Evolutionary conservation across 164 flowering plant species (phyloP).

Genomic region (Aristolochia californica): DNA sequence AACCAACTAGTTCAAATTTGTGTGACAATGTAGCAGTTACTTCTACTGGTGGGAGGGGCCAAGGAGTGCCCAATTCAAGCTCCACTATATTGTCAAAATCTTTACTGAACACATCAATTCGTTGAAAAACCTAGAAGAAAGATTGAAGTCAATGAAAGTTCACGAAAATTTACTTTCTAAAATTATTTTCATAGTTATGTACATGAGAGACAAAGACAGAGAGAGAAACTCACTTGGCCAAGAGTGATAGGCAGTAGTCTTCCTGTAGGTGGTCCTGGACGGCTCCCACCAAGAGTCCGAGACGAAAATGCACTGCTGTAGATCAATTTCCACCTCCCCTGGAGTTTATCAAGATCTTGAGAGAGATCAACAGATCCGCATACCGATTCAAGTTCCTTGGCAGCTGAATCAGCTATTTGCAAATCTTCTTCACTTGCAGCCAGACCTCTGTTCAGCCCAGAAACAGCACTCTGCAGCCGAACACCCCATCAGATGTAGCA

Average conservation of each 20-base stretch:
- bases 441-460: slow-evolving; percentile 90
- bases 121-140: slow-evolving; percentile 66
- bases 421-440: slow-evolving; percentile 74
- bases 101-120: slow-evolving; percentile 78
- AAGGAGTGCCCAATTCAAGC: slow-evolving; percentile 79
- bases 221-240: slow-evolving; percentile 50
- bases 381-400: slow-evolving; percentile 67
- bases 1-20: slow-evolving; percentile 90
- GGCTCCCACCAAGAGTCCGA: slow-evolving; percentile 91
- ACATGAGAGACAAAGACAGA: not conserved
- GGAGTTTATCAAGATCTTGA: slow-evolving; percentile 58
- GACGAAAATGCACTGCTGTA: slow-evolving; percentile 95
- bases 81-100: slow-evolving; percentile 96
- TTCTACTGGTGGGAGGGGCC: slow-evolving; percentile 87
- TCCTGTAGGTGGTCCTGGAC: slow-evolving; percentile 91
- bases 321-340: slow-evolving; percentile 85
- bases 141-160: not conserved
- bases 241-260: slow-evolving; percentile 88
- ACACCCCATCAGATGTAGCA: slow-evolving; percentile 3
- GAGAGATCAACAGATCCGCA: slow-evolving; percentile 77
- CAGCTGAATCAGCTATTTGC: slow-evolving; percentile 63
- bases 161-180: not conserved
- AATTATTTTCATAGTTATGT: no score
- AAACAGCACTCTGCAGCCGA: slow-evolving; percentile 66
- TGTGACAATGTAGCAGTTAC: slow-evolving; percentile 86